Evolutionary conservation across 1,139 yeast genomes (phyloP).

Genomic region (Petasospora fabianii): DNA sequence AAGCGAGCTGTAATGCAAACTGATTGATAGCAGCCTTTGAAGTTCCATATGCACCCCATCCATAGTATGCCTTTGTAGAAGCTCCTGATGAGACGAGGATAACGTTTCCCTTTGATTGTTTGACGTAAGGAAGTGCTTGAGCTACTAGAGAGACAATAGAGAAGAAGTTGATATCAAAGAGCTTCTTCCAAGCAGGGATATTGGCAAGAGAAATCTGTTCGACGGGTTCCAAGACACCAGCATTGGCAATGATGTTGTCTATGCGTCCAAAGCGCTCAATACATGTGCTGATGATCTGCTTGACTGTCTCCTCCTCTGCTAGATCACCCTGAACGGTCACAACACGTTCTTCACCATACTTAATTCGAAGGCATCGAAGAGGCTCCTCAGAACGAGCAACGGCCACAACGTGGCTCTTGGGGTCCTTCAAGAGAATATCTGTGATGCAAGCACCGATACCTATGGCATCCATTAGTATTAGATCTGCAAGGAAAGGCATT

Average conservation of each 20-base stretch:
- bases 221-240: conserved; percentile 86
- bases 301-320: conserved; percentile 41
- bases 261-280: conserved; percentile 50
- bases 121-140: conserved; percentile 55
- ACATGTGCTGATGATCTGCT: conserved; percentile 45
- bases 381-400: conserved; percentile 62
- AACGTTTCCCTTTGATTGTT: conserved; percentile 53
- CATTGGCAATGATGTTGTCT: conserved; percentile 76
- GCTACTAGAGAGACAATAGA: conserved; percentile 64
- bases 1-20: conserved; percentile 59
- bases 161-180: conserved; percentile 77
- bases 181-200: conserved; percentile 53
- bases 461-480: conserved; percentile 12
- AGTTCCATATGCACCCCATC: conserved; percentile 90
- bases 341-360: conserved; percentile 49
- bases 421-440: conserved; percentile 41
- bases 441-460: conserved; percentile 82
- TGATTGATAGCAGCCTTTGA: conserved; percentile 89
- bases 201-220: conserved; percentile 42
- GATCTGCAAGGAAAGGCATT: too few relatives aligned
- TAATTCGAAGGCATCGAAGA: conserved; percentile 40
- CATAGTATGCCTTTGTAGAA: conserved; percentile 51
- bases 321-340: conserved; percentile 67
- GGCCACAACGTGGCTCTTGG: conserved; percentile 58
- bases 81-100: conserved; percentile 90